A percentile compares a stretch with the other conserved stretches of the same genome.
Conservation (phyloP, 805 yeast genomes). For the Lachancea waltii region DNA sequence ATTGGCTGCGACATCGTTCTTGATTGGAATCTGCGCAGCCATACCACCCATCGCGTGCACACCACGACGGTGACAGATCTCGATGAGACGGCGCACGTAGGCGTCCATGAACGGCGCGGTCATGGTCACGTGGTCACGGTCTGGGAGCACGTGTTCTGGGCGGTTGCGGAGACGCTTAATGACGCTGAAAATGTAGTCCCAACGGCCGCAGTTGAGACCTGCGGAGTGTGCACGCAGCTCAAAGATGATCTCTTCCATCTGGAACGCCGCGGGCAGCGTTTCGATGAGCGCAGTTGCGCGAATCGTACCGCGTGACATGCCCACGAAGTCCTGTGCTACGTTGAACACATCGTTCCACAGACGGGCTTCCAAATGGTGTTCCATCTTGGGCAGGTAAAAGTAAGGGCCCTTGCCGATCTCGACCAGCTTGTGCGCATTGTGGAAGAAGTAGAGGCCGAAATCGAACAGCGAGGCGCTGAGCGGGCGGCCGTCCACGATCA, state of each 20-base stretch:
- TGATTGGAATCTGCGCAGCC: conserved; percentile 85
- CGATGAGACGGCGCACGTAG: conserved; percentile 65
- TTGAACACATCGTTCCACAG: conserved; percentile 78
- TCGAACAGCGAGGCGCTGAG: conserved; percentile 73
- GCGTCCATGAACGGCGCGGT: conserved; percentile 74
- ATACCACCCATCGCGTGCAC: conserved; percentile 88
- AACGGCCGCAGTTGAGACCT: conserved; percentile 82
- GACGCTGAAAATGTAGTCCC: conserved; percentile 82
- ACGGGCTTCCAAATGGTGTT: conserved; percentile 75
- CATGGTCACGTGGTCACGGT: conserved; percentile 75
- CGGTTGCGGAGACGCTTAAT: conserved; percentile 69
- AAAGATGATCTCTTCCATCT: conserved; percentile 77
- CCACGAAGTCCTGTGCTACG: conserved; percentile 66
- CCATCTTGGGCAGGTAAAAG: conserved; percentile 81
- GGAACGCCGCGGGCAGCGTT: conserved; percentile 80
- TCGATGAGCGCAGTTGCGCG: conserved; percentile 78
- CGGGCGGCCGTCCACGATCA: conserved; percentile 67
- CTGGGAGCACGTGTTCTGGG: conserved; percentile 64
- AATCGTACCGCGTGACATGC: conserved; percentile 67
- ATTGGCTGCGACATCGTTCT: conserved; percentile 59
- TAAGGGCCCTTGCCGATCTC: conserved; percentile 71
- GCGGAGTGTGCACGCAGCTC: conserved; percentile 71
- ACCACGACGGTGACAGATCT: conserved; percentile 68
- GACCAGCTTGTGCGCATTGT: conserved; percentile 59
- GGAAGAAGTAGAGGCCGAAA: conserved; percentile 71